Percentiles rank a stretch among this genome's conserved stretches.
These are phyloP conservation scores for Astrephomene gubernaculifera DNA, from an alignment of 139 green algal genomes.

Conservation along the genomic window DNA sequence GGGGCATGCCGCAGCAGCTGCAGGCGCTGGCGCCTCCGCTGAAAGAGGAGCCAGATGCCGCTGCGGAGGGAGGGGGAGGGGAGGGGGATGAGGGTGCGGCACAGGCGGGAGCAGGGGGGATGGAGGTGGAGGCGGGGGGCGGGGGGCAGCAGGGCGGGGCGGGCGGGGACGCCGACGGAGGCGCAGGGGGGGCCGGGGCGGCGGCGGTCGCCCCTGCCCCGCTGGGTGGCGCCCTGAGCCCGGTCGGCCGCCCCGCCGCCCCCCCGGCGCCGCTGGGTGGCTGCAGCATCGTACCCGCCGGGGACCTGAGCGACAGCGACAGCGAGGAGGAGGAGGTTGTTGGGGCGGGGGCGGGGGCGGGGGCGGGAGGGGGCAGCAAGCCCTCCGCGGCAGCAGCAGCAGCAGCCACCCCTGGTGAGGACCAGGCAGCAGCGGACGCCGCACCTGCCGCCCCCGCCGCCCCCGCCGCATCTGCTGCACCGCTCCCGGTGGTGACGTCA, in stretches of 20 bases:
- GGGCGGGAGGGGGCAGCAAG: background rate
- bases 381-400: background rate
- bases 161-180: background rate
- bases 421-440: too few species aligned
- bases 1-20: too few species aligned
- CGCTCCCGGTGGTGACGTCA: background rate
- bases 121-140: background rate
- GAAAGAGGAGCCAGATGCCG: too few species aligned
- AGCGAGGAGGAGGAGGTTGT: slow-evolving; percentile 15
- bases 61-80: background rate
- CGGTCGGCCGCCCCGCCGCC: background rate
- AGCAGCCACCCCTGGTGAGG: too few species aligned
- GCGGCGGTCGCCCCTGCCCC: background rate
- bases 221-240: background rate
- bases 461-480: background rate
- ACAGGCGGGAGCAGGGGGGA: background rate
- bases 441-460: too few species aligned
- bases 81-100: background rate
- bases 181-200: background rate
- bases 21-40: too few species aligned
- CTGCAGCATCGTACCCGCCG: slow-evolving; percentile 20
- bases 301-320: slow-evolving; percentile 12
- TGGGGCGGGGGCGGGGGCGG: too few species aligned
- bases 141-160: background rate
- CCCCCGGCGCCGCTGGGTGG: background rate